A percentile compares a stretch with the other conserved stretches of the same genome.
phyloP scores from a whole-genome alignment of 768 basidiomycete species.

The Sporobolomyces pararoseus region DNA sequence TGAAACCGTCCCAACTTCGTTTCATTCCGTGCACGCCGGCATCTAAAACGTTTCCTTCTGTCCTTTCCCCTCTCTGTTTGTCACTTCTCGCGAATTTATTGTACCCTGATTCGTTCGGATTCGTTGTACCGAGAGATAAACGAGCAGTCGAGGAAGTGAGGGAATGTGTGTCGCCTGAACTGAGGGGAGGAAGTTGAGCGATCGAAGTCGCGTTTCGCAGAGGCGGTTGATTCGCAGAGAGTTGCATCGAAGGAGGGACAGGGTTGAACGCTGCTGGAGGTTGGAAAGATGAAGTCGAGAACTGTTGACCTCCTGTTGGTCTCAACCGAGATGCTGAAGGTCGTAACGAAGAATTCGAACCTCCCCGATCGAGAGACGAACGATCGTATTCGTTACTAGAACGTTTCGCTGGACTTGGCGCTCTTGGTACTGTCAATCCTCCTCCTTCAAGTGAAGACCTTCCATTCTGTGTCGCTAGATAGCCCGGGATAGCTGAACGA shows the following conservation, averaged over 20 bases:
- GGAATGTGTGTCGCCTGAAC: constrained; percentile 7
- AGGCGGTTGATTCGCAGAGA: constrained; percentile 9
- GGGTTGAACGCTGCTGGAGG: constrained; percentile 35
- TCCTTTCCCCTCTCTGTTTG: constrained; percentile 22
- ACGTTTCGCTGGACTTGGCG: constrained; percentile 18
- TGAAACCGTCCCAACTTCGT: constrained; percentile 39
- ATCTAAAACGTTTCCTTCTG: constrained; percentile 32
- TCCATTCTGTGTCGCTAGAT: constrained; percentile 14
- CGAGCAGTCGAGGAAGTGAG: constrained; percentile 27
- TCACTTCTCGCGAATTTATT: constrained; percentile 21
- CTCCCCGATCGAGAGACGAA: constrained; percentile 11
- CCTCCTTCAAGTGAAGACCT: constrained; percentile 19
- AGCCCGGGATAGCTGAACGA: constrained; percentile 31
- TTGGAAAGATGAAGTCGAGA: constrained; percentile 40
- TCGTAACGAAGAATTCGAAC: background rate
- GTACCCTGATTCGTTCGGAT: constrained; percentile 31
- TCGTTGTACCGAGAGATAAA: constrained; percentile 12
- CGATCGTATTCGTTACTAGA: constrained; percentile 30
- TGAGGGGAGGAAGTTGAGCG: constrained; percentile 9
- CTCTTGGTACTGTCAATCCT: constrained; percentile 24
- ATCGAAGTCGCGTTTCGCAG: background rate
- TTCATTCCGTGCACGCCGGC: constrained; percentile 42
- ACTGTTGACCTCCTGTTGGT: constrained; percentile 7
- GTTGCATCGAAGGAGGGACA: constrained; percentile 4
- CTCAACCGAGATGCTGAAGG: background rate